phyloP scores from a whole-genome alignment of 768 basidiomycete genomes.

The Lactifluus echinatus region DNA sequence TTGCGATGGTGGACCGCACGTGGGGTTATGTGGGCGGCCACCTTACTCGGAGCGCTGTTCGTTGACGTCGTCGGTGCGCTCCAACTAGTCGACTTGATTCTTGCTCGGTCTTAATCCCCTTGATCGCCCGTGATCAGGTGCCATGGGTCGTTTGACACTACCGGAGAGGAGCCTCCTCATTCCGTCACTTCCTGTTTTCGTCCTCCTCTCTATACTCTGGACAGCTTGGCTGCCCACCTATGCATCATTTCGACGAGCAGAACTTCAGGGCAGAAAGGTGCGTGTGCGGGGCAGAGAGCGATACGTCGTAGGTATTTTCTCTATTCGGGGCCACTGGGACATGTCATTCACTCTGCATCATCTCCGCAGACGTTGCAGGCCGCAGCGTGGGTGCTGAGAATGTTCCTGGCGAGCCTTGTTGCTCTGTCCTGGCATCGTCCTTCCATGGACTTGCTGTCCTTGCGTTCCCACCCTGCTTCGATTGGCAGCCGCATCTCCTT shows the following conservation, averaged over 20 bases:
- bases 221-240: slow-evolving; percentile 85
- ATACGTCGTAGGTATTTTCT: slow-evolving; percentile 46
- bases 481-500: slow-evolving; percentile 39
- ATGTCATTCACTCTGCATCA: neutral
- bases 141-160: slow-evolving; percentile 4
- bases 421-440: slow-evolving; percentile 35
- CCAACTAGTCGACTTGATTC: neutral
- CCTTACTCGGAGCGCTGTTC: slow-evolving; percentile 35
- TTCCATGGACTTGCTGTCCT: slow-evolving; percentile 32
- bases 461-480: slow-evolving; percentile 31
- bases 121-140: slow-evolving; percentile 3
- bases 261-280: slow-evolving; percentile 63
- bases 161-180: neutral
- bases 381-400: slow-evolving; percentile 47
- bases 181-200: slow-evolving; percentile 40
- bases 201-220: slow-evolving; percentile 61
- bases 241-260: slow-evolving; percentile 45
- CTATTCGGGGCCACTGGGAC: neutral
- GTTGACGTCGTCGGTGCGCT: slow-evolving; percentile 42
- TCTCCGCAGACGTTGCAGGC: slow-evolving; percentile 49
- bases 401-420: slow-evolving; percentile 41
- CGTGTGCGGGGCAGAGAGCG: slow-evolving; percentile 52
- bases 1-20: slow-evolving; percentile 60
- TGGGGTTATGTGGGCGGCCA: slow-evolving; percentile 56
- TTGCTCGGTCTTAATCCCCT: neutral